Evolutionary conservation across 495 filamentous ascomycete species (phyloP), one percentile per base, ranked within the genome.

Genomic region (Podospora sp.): DNA sequence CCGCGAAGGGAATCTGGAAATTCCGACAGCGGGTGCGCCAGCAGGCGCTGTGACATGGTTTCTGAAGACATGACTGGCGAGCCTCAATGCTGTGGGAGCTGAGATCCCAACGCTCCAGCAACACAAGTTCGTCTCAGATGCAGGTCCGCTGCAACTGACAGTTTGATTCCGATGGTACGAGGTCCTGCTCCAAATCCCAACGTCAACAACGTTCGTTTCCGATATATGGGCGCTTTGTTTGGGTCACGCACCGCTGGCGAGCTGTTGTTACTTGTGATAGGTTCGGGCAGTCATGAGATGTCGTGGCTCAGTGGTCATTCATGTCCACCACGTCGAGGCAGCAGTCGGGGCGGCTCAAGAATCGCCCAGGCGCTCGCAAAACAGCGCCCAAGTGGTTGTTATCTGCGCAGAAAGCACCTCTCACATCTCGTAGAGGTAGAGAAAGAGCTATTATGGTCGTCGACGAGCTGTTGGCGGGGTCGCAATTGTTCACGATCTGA

Each of bases 1-100:
- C 84, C 83, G 8, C 78, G 67, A 22, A 89, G 76, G 14, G 75
- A 71, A n/a, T 68, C 65, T 0, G 87, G 87, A 64, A 79, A 80
- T 9, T 53, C 40, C 29, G 76, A 69, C 52, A 78, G 71, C 11
- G 25, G 57, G 52, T 55, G 52, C 21, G 52, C 2, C 52, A n/a
- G 12, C 40, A 11, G 40, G 11, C 40, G 40, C 40, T 14, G 40
- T 55, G 52, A 22, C 9, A 1, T n/a, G 8, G 7, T n/a, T 55
- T 55, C 9, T n/a, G 52, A 24, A n/a, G 20, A 22, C 52, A 55
- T 55, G 20, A 26, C 52, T 46, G 40, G 40, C 12, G 11, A 12
- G 40, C 40, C 40, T 18, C 9, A 46, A 46, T 2, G 40, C 40
- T 46, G 40, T 46, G 40, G 12, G 16, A 14, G 16, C 12, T 2